phyloP scores from a whole-genome alignment of 2,329 filamentous ascomycete genomes.

The Aspergillus versicolor region DNA sequence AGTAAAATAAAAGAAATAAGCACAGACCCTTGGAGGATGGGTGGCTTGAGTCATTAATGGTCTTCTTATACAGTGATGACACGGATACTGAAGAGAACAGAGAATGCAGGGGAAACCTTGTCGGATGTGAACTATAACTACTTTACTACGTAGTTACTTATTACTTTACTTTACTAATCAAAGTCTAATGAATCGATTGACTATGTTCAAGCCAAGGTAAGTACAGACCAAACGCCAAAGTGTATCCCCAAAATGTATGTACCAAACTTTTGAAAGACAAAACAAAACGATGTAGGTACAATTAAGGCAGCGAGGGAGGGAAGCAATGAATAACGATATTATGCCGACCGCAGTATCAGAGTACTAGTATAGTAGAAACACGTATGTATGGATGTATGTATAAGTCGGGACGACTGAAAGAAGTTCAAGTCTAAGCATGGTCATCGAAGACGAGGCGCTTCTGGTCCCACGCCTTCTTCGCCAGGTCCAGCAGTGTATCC shows the following conservation, averaged over 20 bases:
- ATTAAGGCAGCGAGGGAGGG: not conserved
- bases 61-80: too few species aligned
- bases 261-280: constrained; percentile 8
- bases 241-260: constrained; percentile 5
- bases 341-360: not conserved
- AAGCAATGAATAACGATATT: not conserved
- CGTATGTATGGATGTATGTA: constrained; percentile 8
- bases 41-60: too few species aligned
- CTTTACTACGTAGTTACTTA: too few species aligned
- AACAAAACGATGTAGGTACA: not conserved
- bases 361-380: not conserved
- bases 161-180: not conserved
- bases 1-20: too few species aligned
- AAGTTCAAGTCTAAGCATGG: constrained; percentile 15
- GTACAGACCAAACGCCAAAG: constrained; percentile 1
- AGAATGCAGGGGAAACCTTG: too few species aligned
- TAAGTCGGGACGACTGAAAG: not conserved
- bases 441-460: constrained; percentile 47
- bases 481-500: constrained; percentile 56
- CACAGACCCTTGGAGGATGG: too few species aligned
- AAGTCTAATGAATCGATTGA: not conserved
- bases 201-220: not conserved
- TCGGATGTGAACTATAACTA: too few species aligned
- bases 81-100: too few species aligned
- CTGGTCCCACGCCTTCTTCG: constrained; percentile 50